phyloP scores from a whole-genome alignment of 495 filamentous ascomycete species.

The Ascobolus immersus region DNA sequence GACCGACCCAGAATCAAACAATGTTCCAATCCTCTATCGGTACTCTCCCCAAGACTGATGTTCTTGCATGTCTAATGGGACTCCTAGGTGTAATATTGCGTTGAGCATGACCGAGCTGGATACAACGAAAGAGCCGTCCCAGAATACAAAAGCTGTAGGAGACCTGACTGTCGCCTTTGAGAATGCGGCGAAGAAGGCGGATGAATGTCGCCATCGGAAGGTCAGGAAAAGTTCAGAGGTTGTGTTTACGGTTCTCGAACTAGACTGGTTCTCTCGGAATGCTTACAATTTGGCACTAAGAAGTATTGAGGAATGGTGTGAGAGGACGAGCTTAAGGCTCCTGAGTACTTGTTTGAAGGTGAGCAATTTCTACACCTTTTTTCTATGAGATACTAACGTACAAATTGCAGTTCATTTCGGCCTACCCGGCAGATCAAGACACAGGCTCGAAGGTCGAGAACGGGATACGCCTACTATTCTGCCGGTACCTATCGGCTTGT shows the following conservation, averaged over 20 bases:
- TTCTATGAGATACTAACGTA: too few species aligned
- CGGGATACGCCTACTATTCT: conserved; percentile 33
- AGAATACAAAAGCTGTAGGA: conserved; percentile 19
- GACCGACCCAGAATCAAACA: conserved; percentile 18
- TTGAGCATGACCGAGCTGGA: conserved; percentile 32
- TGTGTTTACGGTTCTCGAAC: conserved; percentile 32
- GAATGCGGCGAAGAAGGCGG: conserved; percentile 20
- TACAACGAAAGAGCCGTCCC: conserved; percentile 12
- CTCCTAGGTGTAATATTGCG: conserved; percentile 36
- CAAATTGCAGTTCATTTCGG: too few species aligned
- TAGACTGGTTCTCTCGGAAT: conserved; percentile 61
- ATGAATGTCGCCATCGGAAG: conserved; percentile 2
- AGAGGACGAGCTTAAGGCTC: conserved; percentile 27
- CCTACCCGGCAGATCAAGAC: conserved; percentile 25
- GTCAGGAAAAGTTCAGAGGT: conserved; percentile 12
- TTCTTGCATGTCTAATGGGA: too few species aligned
- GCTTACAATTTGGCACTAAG: conserved; percentile 49
- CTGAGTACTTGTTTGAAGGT: conserved; percentile 35
- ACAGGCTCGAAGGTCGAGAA: conserved; percentile 23
- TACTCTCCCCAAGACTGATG: too few species aligned
- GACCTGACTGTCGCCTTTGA: conserved; percentile 16
- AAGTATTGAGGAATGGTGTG: conserved; percentile 27
- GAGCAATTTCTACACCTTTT: conserved; percentile 30
- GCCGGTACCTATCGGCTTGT: conserved; percentile 39
- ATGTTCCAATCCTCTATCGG: conserved; percentile 38